phyloP scores from a whole-genome alignment of 805 yeast genomes.

The Pichia nakasei region DNA sequence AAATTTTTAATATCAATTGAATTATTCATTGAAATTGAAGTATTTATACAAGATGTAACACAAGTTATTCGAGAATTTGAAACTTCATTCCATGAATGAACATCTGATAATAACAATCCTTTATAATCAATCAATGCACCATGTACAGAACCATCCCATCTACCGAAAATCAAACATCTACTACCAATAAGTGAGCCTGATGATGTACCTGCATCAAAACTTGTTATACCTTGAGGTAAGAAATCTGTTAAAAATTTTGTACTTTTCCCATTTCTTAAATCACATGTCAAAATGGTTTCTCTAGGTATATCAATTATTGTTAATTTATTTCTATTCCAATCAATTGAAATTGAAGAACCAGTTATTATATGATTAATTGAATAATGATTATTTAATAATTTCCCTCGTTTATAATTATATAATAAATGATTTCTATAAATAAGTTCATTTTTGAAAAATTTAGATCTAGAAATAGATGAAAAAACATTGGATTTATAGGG shows the following conservation, averaged over 20 bases:
- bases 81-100: constrained; percentile 3
- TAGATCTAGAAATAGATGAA: constrained; percentile 36
- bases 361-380: constrained; percentile 1
- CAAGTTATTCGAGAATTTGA: constrained; percentile 3
- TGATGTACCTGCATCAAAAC: constrained; percentile 17
- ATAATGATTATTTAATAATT: constrained; percentile 4
- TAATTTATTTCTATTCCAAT: constrained; percentile 9
- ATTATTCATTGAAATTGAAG: constrained; percentile 1
- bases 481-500: constrained; percentile 27
- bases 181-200: constrained; percentile 9
- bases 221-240: constrained; percentile 25
- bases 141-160: constrained; percentile 28
- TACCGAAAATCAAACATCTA: constrained; percentile 23
- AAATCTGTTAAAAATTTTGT: constrained; percentile 12
- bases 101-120: constrained; percentile 10
- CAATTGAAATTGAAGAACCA: constrained; percentile 5
- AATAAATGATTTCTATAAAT: constrained; percentile 29
- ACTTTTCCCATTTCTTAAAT: constrained; percentile 10
- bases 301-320: constrained; percentile 7
- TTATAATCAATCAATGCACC: constrained; percentile 19
- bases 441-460: constrained; percentile 40
- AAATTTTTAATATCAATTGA: background rate
- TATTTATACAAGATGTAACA: constrained; percentile 7
- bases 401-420: constrained; percentile 6
- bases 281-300: constrained; percentile 6